These are phyloP conservation scores for Amanita molliuscula DNA, from an alignment of 768 basidiomycete genomes.

Conservation along the genomic window DNA sequence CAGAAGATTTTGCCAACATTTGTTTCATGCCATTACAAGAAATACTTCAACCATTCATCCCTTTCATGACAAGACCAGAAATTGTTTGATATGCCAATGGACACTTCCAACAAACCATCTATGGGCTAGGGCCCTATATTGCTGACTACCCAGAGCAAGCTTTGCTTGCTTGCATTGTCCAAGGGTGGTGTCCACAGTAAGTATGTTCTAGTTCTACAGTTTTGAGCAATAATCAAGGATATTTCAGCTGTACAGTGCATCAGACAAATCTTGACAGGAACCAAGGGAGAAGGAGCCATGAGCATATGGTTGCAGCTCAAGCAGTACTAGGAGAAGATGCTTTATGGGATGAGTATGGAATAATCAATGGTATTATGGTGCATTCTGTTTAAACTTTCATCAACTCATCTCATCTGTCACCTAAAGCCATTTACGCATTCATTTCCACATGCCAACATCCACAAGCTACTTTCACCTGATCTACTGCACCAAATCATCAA, in stretches of 20 bases:
- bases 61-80: neutral
- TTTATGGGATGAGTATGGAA: neutral
- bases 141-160: neutral
- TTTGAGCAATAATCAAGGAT: too few relatives aligned
- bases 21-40: neutral
- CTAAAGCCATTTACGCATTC: constrained; percentile 24
- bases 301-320: neutral
- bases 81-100: neutral
- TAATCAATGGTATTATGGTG: neutral
- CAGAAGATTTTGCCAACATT: neutral
- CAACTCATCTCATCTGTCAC: neutral
- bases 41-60: neutral
- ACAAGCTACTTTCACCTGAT: constrained; percentile 20
- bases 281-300: neutral
- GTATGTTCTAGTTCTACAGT: too few relatives aligned
- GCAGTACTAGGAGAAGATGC: neutral
- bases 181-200: too few relatives aligned
- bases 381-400: neutral
- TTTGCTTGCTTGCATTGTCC: neutral
- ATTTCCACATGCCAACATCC: constrained; percentile 25
- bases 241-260: neutral
- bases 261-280: neutral
- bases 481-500: constrained; percentile 26
- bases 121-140: neutral
- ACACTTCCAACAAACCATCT: neutral